Conservation (phyloP, 139 green algal genomes). For the Chlamydomonas sp. region DNA sequence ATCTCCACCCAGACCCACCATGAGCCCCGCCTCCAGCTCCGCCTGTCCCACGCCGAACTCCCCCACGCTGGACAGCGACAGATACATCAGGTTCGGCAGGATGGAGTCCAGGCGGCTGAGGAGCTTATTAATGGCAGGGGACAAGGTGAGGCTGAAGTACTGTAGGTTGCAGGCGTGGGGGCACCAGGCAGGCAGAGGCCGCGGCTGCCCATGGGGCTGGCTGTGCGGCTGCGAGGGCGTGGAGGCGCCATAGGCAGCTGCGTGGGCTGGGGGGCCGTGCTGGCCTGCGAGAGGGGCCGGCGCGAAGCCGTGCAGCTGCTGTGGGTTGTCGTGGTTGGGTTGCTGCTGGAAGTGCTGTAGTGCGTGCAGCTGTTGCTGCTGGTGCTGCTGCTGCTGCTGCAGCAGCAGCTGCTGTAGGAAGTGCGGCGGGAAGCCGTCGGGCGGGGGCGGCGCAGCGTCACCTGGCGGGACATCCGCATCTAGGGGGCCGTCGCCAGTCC, state of each 20-base stretch:
- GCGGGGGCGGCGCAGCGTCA: too few relatives aligned
- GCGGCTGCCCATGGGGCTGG: not conserved
- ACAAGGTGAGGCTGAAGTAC: constrained; percentile 24
- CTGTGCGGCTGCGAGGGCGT: not conserved
- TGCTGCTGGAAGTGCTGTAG: not conserved
- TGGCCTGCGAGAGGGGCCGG: too few relatives aligned
- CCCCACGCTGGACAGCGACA: constrained; percentile 15
- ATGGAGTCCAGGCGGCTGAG: constrained; percentile 19
- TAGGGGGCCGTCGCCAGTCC: constrained; percentile 15
- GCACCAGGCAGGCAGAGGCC: not conserved
- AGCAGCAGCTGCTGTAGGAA: not conserved
- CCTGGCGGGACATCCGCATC: not conserved
- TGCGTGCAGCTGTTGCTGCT: not conserved
- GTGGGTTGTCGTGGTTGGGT: not conserved
- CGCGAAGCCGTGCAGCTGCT: not conserved
- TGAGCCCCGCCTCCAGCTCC: constrained; percentile 34
- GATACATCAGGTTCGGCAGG: constrained; percentile 14
- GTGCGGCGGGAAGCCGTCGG: not conserved
- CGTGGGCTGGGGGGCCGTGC: not conserved
- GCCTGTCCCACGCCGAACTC: constrained; percentile 13
- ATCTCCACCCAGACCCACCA: constrained; percentile 1
- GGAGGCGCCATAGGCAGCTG: not conserved
- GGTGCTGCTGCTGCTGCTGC: not conserved
- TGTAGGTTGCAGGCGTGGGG: not conserved
- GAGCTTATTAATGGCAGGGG: constrained; percentile 9